A percentile compares a stretch with the other conserved stretches of the same genome.
phyloP scores from a whole-genome alignment of 2,329 filamentous ascomycete species.

The Monilinia fructicola region DNA sequence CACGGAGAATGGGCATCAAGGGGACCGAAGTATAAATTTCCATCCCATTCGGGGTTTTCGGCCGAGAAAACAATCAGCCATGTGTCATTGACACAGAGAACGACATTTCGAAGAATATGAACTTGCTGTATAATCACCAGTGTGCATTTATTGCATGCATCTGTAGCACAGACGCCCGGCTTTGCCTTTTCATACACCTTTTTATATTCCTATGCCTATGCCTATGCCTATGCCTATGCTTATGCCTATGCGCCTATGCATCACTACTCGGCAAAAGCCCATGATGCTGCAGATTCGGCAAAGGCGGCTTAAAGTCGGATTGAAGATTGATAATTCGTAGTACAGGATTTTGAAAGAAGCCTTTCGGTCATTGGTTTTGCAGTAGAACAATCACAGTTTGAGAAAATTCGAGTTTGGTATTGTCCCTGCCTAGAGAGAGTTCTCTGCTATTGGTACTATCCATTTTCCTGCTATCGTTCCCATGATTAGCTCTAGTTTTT shows the following conservation, averaged over 20 bases:
- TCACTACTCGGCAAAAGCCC: neutral
- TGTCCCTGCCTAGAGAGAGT: slow-evolving; percentile 1
- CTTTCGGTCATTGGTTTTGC: neutral
- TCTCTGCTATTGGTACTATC: neutral
- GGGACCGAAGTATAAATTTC: neutral
- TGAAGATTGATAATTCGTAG: neutral
- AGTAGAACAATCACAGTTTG: neutral
- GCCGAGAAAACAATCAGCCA: neutral
- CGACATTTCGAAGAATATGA: too few relatives aligned
- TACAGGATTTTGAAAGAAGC: neutral
- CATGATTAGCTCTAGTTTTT: slow-evolving; percentile 21
- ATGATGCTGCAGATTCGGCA: slow-evolving; percentile 10
- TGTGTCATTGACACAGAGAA: neutral
- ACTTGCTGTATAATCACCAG: neutral
- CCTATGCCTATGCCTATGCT: neutral
- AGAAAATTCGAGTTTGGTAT: slow-evolving; percentile 1
- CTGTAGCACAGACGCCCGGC: neutral
- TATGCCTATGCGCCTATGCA: too few relatives aligned
- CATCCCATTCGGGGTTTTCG: neutral
- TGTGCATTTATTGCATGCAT: neutral
- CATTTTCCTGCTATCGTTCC: slow-evolving; percentile 5
- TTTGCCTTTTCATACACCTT: neutral
- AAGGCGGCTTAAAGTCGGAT: neutral
- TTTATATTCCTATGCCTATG: neutral
- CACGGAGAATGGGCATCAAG: neutral